Base-by-base conservation (phyloP, 768 basidiomycete species). In the Amanita subjunquillea region DNA sequence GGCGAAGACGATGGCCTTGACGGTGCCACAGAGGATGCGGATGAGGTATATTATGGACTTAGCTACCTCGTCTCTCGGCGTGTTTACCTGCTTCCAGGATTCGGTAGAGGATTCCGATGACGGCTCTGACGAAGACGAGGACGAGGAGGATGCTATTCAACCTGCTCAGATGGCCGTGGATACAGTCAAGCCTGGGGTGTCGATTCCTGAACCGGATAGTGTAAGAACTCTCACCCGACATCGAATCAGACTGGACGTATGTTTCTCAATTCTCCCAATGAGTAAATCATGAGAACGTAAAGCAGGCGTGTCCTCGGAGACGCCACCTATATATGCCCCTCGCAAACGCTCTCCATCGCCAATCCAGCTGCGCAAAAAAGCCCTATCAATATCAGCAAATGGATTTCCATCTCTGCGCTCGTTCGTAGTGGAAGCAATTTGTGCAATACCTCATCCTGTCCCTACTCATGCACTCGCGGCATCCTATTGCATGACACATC, bases 401-500 rank as follows among this genome's bases (percentile, higher is more conserved):
- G 58, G 62, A 60, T 54, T 58, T 37, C 55, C 60, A 10, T 60
- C 62, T 13, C 80, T 79, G n/a, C 75, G 81, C 29, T 77, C 88
- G 0, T 91, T 84, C 63, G 84, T 85, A 6, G 84, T 96, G 4
- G 93, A 95, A 68, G 92, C 93, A 15, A 81, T 95, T 55, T 91
- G 87, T 56, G 91, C 91, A 17, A 80, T 97, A 52, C 90, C 94
- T 1, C 88, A 94, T 57, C 91, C 91, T 3, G 82, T 80, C 3
- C 83, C 91, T 3, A 91, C 89, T 0, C 89, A 96, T 66, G 77
- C 87, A n/a, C 78, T 97, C 10, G 87, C 92, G 8, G 75, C 87
- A 3, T 92, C 91, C 0, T 67, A 79, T 25, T 95, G 93, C 67
- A 82, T 94, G 78, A 82, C 87, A 17, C 90, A 93, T 63, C 72